Base-by-base conservation (phyloP, 495 filamentous ascomycete genomes). In the Geopyxis carbonaria region DNA sequence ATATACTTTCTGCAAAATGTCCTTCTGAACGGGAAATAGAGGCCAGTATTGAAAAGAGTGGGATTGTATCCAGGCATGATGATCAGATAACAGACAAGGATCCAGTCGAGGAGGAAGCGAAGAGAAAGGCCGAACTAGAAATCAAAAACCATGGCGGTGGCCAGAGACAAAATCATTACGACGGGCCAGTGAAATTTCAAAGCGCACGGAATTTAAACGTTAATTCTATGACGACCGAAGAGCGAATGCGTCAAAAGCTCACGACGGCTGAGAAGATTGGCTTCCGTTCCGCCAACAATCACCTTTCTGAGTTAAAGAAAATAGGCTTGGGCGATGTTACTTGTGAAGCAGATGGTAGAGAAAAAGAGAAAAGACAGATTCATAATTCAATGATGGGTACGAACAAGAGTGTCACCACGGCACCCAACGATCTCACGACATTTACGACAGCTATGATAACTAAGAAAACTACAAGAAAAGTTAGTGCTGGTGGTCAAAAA, bases 81-180 rank as follows among this genome's bases (percentile, higher is more conserved):
- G 67, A 80, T 43, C 57, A 64, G 20, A 82, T 72, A 64, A 73
- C 76, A 2, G 46, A 71, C 1, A 67, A 67, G 31, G 74, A 76
- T 19, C 64, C 68, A 11, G 24, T 8, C 10, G 43, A 45, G 31
- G 64, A 70, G 38, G 53, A 59, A 15, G 30, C 22, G 21, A 24
- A 21, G 34, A 43, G n/a, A 20, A 4, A 18, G 32, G 16, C n/a
- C n/a, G n/a, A n/a, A n/a, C n/a, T n/a, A n/a, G n/a, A n/a, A n/a
- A n/a, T n/a, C n/a, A n/a, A n/a, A n/a, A n/a, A n/a, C n/a, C n/a
- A n/a, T n/a, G n/a, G n/a, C n/a, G n/a, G n/a, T n/a, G n/a, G n/a
- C n/a, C n/a, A n/a, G n/a, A n/a, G n/a, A n/a, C n/a, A n/a, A n/a
- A n/a, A n/a, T n/a, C n/a, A n/a, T n/a, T n/a, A 18, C 13, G 31